Conservation (phyloP, 768 basidiomycete genomes). For the Amanita brunnescens region DNA sequence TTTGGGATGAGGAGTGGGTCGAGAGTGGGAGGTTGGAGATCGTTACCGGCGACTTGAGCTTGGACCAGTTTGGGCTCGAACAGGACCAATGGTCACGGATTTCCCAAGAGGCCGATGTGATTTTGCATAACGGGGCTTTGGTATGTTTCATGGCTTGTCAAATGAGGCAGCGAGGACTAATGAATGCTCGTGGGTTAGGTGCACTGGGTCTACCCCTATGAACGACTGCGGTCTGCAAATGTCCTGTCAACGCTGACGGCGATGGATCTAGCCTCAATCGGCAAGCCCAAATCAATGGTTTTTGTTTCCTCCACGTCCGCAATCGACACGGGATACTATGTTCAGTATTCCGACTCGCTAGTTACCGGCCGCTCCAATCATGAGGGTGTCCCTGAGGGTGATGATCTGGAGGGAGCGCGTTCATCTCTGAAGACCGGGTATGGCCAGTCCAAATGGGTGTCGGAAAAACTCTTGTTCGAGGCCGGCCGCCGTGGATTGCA, state of each 20-base stretch:
- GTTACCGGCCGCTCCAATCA: constrained; percentile 29
- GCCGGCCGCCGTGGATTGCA: constrained; percentile 79
- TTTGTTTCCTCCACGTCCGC: constrained; percentile 97
- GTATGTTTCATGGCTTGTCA: constrained; percentile 35
- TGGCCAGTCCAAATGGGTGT: constrained; percentile 98
- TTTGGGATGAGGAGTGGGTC: constrained; percentile 88
- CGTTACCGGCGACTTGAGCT: constrained; percentile 75
- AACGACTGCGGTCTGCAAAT: constrained; percentile 84
- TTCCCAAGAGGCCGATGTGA: constrained; percentile 63
- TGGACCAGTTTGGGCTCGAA: constrained; percentile 65
- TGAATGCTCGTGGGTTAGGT: constrained; percentile 41
- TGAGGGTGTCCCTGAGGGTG: constrained; percentile 76
- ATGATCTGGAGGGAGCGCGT: constrained; percentile 82
- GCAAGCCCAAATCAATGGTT: constrained; percentile 70
- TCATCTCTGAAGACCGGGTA: constrained; percentile 79
- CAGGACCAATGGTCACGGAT: constrained; percentile 57
- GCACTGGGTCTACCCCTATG: constrained; percentile 99
- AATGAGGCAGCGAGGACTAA: background rate
- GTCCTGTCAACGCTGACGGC: constrained; percentile 87
- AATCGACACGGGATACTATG: constrained; percentile 86
- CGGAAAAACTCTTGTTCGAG: constrained; percentile 89
- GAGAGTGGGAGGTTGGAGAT: constrained; percentile 59
- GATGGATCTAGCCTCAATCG: constrained; percentile 65
- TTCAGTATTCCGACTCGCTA: constrained; percentile 72
- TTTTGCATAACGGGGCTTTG: constrained; percentile 95